Evolutionary conservation across 2,329 filamentous ascomycete species (phyloP).

Genomic region (Apiospora saccharicola): DNA sequence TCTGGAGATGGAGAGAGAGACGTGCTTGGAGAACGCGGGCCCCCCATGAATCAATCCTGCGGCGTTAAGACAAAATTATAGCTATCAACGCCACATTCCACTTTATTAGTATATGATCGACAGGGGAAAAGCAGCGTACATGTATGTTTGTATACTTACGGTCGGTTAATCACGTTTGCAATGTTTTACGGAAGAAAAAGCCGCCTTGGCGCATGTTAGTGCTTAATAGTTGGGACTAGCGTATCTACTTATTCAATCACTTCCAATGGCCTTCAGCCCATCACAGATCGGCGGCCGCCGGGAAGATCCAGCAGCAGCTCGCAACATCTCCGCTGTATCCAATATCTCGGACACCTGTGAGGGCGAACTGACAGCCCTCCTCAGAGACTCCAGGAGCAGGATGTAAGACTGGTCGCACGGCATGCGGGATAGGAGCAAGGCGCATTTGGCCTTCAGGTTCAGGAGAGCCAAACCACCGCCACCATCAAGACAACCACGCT

Average conservation of each 20-base stretch:
- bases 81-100: not conserved
- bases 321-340: not conserved
- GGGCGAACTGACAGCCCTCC: not conserved
- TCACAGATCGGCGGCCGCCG: not conserved
- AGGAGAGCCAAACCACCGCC: no score
- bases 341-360: not conserved
- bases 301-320: not conserved
- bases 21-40: not conserved
- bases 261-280: not conserved
- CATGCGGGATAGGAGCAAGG: not conserved
- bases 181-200: no score
- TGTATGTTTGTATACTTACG: not conserved
- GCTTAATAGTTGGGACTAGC: not conserved
- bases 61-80: not conserved
- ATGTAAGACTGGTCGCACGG: not conserved
- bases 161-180: no score
- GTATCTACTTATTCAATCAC: not conserved
- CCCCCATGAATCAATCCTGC: not conserved
- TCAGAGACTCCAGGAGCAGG: not conserved
- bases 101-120: not conserved
- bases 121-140: not conserved
- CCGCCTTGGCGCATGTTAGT: no score
- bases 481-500: not conserved
- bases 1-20: not conserved
- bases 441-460: not conserved